Base-by-base conservation (phyloP, 2,329 filamentous ascomycete genomes). In the Myotisia sp. region DNA sequence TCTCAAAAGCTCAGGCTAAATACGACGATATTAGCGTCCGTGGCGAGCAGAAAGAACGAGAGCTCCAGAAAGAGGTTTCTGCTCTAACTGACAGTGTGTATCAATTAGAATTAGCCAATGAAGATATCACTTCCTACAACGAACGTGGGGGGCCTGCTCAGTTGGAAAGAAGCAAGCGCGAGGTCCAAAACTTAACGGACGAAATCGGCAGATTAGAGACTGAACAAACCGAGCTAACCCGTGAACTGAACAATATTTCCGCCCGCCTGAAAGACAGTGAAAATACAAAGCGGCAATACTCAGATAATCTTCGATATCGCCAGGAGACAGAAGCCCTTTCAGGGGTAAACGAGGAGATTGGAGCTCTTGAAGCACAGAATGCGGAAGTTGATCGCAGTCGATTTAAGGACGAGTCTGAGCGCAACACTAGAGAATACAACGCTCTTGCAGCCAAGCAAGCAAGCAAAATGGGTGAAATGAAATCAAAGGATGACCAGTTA, bases 301-400 rank as follows among this genome's bases (percentile, higher is more conserved):
- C 67, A 14, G 85, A 95, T 53, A 98, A 98, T 48, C 63, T 95
- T 33, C 76, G 76, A 42, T 93, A 85, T 53, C 80, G 90, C 38
- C 78, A 79, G 51, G 78, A 81, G 40, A 65, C 74, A 37, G 70
- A 74, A 36, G 68, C 76, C 23, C 66, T 94, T 2, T 68, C 81
- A 26, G 63, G 62, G 3, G 68, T 94, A 5, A 63, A 71, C 36
- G 54, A 56, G 12, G 80, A 90, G 40, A 86, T 98, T 42, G 56
- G 62, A 26, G 71, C 81, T 39, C 68, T 98, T 4, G 76, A 86
- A 54, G 67, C 70, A 7, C 76, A 84, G 42, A 82, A 90, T 50
- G 85, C 84, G 1, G 76, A 81, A 42, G 79, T 80, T 27, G 85
- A 95, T 56, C 81, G 83, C 45, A 71, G 78, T 37, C 74, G 75